phyloP scores from a whole-genome alignment of 139 green algal species.

The Ettlia oleoabundans region DNA sequence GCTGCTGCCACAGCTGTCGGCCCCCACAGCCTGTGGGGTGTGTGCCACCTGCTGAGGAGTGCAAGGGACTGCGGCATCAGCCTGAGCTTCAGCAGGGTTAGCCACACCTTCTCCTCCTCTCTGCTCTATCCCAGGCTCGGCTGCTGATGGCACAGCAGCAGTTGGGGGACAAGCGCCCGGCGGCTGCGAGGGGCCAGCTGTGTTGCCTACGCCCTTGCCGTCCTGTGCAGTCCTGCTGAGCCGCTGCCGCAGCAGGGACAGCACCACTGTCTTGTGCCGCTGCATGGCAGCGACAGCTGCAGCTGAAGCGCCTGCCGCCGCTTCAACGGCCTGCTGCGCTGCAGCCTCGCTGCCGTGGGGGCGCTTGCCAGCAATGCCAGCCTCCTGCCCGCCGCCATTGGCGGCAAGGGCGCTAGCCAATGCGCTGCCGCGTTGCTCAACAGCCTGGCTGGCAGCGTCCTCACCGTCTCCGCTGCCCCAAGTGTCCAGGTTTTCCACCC shows the following conservation, averaged over 20 bases:
- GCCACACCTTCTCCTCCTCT: too few species aligned
- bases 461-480: neutral
- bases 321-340: neutral
- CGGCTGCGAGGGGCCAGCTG: neutral
- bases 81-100: neutral
- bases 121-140: too few species aligned
- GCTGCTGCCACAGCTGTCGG: conserved; percentile 25
- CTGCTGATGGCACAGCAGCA: too few species aligned
- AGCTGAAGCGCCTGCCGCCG: neutral
- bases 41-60: too few species aligned
- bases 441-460: neutral
- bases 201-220: neutral
- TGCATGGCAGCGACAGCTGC: neutral
- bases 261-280: neutral
- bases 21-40: neutral
- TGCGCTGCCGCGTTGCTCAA: too few species aligned
- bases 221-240: neutral
- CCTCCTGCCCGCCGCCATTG: too few species aligned
- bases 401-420: too few species aligned
- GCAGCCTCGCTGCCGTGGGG: neutral
- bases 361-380: too few species aligned
- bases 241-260: conserved; percentile 26
- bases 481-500: conserved; percentile 32
- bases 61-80: neutral
- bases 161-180: too few species aligned